Conservation (phyloP, 768 basidiomycete species). For the Lactarius pseudohatsudake region DNA sequence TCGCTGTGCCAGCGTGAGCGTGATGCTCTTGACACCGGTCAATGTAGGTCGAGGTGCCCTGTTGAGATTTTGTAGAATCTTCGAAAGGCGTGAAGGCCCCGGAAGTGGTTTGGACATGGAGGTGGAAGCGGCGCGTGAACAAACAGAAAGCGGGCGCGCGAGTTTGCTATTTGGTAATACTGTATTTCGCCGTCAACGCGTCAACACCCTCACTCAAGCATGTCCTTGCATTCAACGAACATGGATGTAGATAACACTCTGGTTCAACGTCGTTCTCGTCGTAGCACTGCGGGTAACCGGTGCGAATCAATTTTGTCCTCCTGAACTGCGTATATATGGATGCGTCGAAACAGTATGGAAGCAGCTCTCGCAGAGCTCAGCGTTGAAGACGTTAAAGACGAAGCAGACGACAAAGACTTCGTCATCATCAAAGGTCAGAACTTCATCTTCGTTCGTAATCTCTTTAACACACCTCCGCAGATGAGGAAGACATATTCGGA, state of each 20-base stretch:
- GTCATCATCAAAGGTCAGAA: constrained; percentile 56
- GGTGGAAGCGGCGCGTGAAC: not conserved
- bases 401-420: constrained; percentile 72
- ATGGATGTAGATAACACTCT: constrained; percentile 44
- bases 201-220: not conserved
- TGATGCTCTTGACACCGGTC: constrained; percentile 48
- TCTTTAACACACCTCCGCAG: constrained; percentile 39
- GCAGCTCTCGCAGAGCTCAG: constrained; percentile 72
- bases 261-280: constrained; percentile 57
- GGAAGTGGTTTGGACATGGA: constrained; percentile 30
- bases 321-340: constrained; percentile 14
- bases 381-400: constrained; percentile 48
- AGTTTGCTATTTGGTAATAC: not conserved
- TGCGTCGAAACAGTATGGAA: constrained; percentile 56
- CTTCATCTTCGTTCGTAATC: not conserved
- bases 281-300: constrained; percentile 82
- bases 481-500: constrained; percentile 79
- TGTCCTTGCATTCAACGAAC: constrained; percentile 16
- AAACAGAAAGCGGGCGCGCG: not conserved
- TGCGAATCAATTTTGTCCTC: constrained; percentile 33
- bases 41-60: constrained; percentile 52
- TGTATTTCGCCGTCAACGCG: no score
- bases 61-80: constrained; percentile 52
- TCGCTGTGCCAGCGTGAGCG: constrained; percentile 54
- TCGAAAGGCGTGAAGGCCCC: constrained; percentile 57